Evolutionary conservation across 163 green algal species (phyloP), one percentile per base, ranked within the genome.

Genomic region (Chlamydomonas reinhardtii): DNA sequence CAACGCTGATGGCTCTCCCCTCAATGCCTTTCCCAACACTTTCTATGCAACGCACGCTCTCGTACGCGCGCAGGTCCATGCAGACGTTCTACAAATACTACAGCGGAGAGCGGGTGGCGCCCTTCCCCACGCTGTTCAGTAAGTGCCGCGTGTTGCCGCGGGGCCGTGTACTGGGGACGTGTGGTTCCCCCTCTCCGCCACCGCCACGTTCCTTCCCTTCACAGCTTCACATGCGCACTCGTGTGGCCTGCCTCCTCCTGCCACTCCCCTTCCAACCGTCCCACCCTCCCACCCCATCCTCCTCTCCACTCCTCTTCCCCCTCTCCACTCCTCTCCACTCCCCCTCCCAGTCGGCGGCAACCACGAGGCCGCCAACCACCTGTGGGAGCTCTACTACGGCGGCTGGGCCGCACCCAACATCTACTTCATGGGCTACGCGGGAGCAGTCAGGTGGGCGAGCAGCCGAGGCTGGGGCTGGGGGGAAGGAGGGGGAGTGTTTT

Each of bases 71-170:
- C 48, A 56, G 48, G 48, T 56, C 48, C 16, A 93, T 99, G 52
- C 95, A 96, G 78, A 96, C 89, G 16, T 99, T 99, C 82, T 97
- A 97, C 93, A 97, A 97, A 91, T 99, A 99, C 92, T 99, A 99
- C 91, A 94, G 90, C 2, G 97, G 97, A 0, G 89, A 94, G 70
- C 89, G 88, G 64, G 59, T 82, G 20, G 95, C 97, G 34, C 97
- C 97, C 74, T 93, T 95, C 69, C 98, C 95, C 62, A 99, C 98
- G 0, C 68, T 99, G 12, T 99, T 99, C 92, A 96, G 96, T 98
- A 85, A 92, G 92, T 52, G n/a, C 43, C 29, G 14, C 8, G 3
- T n/a, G 24, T n/a, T n/a, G n/a, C n/a, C n/a, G n/a, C n/a, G n/a
- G n/a, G n/a, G n/a, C n/a, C n/a, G n/a, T n/a, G n/a, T n/a, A n/a